Percentiles rank a stretch among this genome's conserved stretches.
phyloP scores from a whole-genome alignment of 2,329 filamentous ascomycete species.

The Epichloe brachyelytri region DNA sequence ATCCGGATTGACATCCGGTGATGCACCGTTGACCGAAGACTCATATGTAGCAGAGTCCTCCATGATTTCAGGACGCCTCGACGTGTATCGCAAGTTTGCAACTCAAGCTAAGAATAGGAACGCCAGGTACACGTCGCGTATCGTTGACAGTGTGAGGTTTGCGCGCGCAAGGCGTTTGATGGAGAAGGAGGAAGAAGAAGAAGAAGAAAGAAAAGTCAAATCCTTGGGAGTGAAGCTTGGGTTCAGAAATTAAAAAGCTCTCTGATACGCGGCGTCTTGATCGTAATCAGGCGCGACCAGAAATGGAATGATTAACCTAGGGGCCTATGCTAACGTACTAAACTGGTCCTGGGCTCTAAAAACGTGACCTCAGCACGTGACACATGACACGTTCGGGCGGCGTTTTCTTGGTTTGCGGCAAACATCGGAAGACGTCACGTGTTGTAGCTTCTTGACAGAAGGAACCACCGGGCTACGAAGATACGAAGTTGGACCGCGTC shows the following conservation, averaged over 20 bases:
- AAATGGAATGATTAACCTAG: background rate
- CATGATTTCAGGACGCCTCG: constrained; percentile 28
- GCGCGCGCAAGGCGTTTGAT: background rate
- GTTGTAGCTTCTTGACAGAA: background rate
- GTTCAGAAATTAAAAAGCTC: background rate
- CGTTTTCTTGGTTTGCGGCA: background rate
- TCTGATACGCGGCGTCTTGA: constrained; percentile 20
- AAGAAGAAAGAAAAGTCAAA: background rate
- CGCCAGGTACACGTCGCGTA: constrained; percentile 8
- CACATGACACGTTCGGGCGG: background rate
- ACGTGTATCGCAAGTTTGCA: background rate
- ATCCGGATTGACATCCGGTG: constrained; percentile 43
- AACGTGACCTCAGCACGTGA: constrained; percentile 4
- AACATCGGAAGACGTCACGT: background rate
- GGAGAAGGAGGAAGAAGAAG: no score
- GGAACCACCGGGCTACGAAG: background rate
- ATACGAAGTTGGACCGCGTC: constrained; percentile 14
- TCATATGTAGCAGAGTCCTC: constrained; percentile 45
- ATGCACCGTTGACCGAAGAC: constrained; percentile 43
- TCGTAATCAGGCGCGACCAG: constrained; percentile 25
- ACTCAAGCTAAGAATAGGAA: background rate
- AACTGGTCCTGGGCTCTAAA: background rate
- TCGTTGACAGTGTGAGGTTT: background rate
- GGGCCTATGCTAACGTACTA: background rate
- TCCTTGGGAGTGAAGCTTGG: background rate